phyloP scores from a whole-genome alignment of 2,329 filamentous ascomycete species.

The Ophiostoma novo-ulmi region DNA sequence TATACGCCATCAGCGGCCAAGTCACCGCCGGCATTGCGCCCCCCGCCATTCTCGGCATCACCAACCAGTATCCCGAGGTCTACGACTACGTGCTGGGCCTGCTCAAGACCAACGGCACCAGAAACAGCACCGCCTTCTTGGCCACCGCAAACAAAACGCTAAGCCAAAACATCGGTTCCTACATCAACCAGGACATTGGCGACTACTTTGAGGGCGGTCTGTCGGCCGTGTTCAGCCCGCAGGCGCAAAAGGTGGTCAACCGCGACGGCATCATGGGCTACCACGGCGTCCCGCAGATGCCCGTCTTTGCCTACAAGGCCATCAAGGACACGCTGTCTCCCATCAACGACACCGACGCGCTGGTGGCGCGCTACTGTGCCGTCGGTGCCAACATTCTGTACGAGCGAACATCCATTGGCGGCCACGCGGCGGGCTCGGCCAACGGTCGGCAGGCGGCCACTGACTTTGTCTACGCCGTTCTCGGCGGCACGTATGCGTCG shows the following conservation, averaged over 20 bases:
- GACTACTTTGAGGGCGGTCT: conserved; percentile 40
- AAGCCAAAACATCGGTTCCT: conserved; percentile 32
- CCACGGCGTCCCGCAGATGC: conserved; percentile 42
- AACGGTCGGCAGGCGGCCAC: conserved; percentile 30
- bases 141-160: conserved; percentile 31
- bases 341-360: conserved; percentile 39
- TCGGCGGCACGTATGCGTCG: conserved; percentile 24
- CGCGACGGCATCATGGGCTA: conserved; percentile 35
- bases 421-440: conserved; percentile 36
- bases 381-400: conserved; percentile 43
- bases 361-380: conserved; percentile 31
- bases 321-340: conserved; percentile 40
- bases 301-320: conserved; percentile 45
- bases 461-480: conserved; percentile 28
- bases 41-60: conserved; percentile 35
- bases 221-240: conserved; percentile 25
- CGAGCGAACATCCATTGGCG: conserved; percentile 39
- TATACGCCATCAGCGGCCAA: conserved; percentile 34
- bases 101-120: conserved; percentile 32
- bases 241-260: conserved; percentile 30
- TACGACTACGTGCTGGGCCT: conserved; percentile 29
- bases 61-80: conserved; percentile 35
- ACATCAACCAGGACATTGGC: conserved; percentile 36
- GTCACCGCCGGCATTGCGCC: conserved; percentile 37
- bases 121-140: conserved; percentile 36